Evolutionary conservation across 2,329 filamentous ascomycete genomes (phyloP).

Genomic region (Fonsecaea nubica): DNA sequence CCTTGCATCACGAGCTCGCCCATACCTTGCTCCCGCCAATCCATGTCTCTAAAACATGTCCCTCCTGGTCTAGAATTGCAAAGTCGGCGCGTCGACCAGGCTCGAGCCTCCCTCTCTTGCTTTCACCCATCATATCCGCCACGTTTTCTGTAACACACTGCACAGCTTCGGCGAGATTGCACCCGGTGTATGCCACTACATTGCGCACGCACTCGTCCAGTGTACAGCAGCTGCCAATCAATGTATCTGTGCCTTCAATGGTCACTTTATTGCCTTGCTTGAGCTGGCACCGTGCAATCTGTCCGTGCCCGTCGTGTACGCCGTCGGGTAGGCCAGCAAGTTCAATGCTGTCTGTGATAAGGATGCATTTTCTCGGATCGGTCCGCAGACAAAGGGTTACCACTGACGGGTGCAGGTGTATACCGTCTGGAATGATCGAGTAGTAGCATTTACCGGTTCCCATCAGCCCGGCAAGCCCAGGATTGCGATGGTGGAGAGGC

Average conservation of each 20-base stretch:
- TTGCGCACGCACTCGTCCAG: slow-evolving; percentile 60
- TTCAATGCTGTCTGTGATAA: slow-evolving; percentile 63
- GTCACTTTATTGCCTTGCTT: slow-evolving; percentile 58
- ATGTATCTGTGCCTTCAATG: slow-evolving; percentile 60
- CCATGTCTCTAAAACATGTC: slow-evolving; percentile 60
- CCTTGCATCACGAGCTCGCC: slow-evolving; percentile 10
- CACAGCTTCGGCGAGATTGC: slow-evolving; percentile 56
- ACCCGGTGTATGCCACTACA: slow-evolving; percentile 51
- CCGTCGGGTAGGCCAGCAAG: slow-evolving; percentile 60
- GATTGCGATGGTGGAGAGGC: slow-evolving; percentile 57
- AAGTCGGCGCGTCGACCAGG: slow-evolving; percentile 58
- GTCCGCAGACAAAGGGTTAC: slow-evolving; percentile 57
- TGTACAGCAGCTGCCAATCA: slow-evolving; percentile 61
- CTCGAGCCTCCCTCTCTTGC: slow-evolving; percentile 52
- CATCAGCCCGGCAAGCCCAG: slow-evolving; percentile 57
- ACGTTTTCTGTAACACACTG: slow-evolving; percentile 59
- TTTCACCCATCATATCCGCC: slow-evolving; percentile 57
- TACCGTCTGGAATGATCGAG: slow-evolving; percentile 61
- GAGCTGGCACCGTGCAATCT: slow-evolving; percentile 58
- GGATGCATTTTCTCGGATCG: slow-evolving; percentile 56
- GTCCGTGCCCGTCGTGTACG: slow-evolving; percentile 58
- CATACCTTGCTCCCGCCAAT: slow-evolving; percentile 56
- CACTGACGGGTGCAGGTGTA: slow-evolving; percentile 61
- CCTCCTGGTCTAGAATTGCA: slow-evolving; percentile 55
- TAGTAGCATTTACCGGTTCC: slow-evolving; percentile 53